phyloP scores from a whole-genome alignment of 345 rosid species.

The Orychophragmus violaceus region DNA sequence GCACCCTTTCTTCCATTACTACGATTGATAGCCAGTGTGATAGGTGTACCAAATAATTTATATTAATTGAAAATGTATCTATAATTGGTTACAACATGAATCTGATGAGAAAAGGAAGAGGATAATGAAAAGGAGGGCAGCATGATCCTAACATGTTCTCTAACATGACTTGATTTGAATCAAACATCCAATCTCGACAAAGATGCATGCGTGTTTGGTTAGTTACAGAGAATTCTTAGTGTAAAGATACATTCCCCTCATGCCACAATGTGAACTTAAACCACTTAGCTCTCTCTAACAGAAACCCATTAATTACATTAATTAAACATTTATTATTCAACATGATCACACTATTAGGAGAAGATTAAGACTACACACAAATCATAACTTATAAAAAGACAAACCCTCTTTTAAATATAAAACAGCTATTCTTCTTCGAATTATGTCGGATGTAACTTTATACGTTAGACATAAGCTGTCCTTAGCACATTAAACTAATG shows the following conservation, averaged over 20 bases:
- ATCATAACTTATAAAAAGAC: conserved; percentile 6
- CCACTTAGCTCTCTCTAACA: conserved; percentile 5
- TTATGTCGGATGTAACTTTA: conserved; percentile 18
- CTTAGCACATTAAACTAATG: background rate
- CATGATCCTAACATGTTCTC: conserved; percentile 30
- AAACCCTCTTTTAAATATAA: conserved; percentile 5
- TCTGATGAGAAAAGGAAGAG: background rate
- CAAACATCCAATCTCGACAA: conserved; percentile 15
- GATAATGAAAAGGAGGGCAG: background rate
- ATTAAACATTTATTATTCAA: background rate
- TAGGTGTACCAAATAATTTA: background rate
- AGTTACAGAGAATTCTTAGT: conserved; percentile 24
- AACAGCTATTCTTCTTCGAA: conserved; percentile 14
- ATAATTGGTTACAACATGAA: background rate
- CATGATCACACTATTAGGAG: background rate
- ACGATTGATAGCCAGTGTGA: too few species aligned
- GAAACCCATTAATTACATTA: background rate
- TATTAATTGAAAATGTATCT: background rate
- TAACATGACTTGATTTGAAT: conserved; percentile 28
- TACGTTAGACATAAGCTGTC: conserved; percentile 17
- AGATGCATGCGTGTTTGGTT: conserved; percentile 24
- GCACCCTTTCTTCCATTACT: background rate
- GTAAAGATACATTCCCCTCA: conserved; percentile 31
- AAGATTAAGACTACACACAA: conserved; percentile 16
- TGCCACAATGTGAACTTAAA: conserved; percentile 12